Base-by-base conservation (phyloP, 352 stramenopile genomes). In the Bremia lactucae region DNA sequence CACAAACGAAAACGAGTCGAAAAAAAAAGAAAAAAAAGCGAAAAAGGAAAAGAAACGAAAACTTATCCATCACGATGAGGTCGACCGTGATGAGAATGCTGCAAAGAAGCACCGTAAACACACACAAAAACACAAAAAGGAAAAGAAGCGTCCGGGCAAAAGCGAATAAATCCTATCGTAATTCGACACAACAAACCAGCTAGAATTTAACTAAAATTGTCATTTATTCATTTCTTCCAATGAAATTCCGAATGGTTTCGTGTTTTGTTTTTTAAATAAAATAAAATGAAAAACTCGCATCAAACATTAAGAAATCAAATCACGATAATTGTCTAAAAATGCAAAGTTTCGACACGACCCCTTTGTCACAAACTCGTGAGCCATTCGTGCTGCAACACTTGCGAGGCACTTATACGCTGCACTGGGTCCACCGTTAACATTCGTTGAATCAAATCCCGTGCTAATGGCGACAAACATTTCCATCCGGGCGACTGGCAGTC, bases 351-450 rank as follows among this genome's bases (percentile, higher is more conserved):
- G 25, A 38, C 23, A 9, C 16, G 39, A 13, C 15, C 53, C 21
- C 26, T n/a, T 42, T 4, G 41, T 53, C 31, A 60, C 1, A 24
- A 21, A 26, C 7, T 38, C 18, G 16, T 36, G 4, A 82, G 26
- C 68, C 71, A 84, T 35, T 65, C 49, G 54, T 84, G 68, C 36
- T 67, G 22, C n/a, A 82, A 56, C 16, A 82, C 56, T 31, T 80
- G 40, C 4, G 58, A 33, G 9, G 68, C 68, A 23, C 52, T 73
- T 23, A 74, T 55, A 6, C 68, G 68, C 31, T 62, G 41, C 29
- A 50, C 33, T 7, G 65, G 54, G 44, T 82, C 58, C 14, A 82
- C 44, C 0, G 39, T 62, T 20, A 84, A 47, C 55, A 81, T 71
- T 2, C 41, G 38, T 6, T 51, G 43, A 40, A 84, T 51, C 18